Base-by-base conservation (phyloP, 2,329 filamentous ascomycete species). In the Beauveria pseudobassiana region DNA sequence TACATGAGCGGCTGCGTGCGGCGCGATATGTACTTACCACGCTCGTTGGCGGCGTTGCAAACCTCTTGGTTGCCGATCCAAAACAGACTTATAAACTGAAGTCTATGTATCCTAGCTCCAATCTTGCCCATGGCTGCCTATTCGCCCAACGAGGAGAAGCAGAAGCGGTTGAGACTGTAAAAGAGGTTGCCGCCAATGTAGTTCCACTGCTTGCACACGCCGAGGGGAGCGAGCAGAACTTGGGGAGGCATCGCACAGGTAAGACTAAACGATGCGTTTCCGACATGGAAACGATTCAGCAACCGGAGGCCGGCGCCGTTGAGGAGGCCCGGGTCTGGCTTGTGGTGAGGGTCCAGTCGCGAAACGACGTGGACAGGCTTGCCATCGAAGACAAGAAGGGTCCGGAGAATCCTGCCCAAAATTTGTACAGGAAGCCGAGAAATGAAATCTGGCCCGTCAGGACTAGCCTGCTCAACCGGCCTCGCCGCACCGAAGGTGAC, bases 101-200 rank as follows among this genome's bases (percentile, higher is more conserved):
- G 48, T 0, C 79, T 70, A n/a, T 78, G 73, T 1, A 77, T 62
- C 0, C 77, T 73, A 3, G 70, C 65, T 1, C 74, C 72, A 24
- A 81, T 81, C 0, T 78, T 75, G 1, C 65, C 66, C 59, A 73
- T 74, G 65, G n/a, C n/a, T n/a, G n/a, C 76, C 66, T 79, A 76
- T 67, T 83, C 80, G 51, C 80, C 80, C 0, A 83, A 68, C n/a
- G 77, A 80, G n/a, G 78, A 80, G 65, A 83, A 82, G 0, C 75
- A 76, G 63, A 82, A 82, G 0, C 70, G 78, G 64, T 83, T 83
- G 1, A 70, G 63, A 8, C 78, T 78, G 60, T 82, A 82, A 63
- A 82, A 82, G 2, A 76, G 64, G 62, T 77, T 75, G 2, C 69
- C 65, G 0, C 75, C 78, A 1, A 78, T 65, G 30, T 73, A 77